A percentile compares a stretch with the other conserved stretches of the same genome.
Evolutionary conservation across 2,329 filamentous ascomycete species (phyloP).

Genomic region (Penicillium sp.): DNA sequence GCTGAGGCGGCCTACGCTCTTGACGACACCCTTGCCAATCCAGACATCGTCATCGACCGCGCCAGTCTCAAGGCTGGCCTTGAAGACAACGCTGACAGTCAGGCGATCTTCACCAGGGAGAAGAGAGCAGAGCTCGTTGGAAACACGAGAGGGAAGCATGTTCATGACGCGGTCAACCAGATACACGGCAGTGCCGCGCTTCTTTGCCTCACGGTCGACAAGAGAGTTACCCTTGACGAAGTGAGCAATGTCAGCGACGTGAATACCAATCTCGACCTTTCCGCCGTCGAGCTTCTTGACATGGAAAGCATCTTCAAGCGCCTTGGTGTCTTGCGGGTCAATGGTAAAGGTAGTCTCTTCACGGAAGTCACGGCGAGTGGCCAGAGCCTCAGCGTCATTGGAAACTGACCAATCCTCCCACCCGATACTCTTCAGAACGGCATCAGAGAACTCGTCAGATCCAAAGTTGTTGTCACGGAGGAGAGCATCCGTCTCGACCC

Average conservation of each 20-base stretch:
- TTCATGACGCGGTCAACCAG: constrained; percentile 84
- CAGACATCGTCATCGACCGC: constrained; percentile 83
- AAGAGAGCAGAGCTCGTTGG: constrained; percentile 82
- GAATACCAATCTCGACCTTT: constrained; percentile 88
- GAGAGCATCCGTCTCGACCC: constrained; percentile 95
- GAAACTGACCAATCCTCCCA: constrained; percentile 86
- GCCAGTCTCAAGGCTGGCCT: constrained; percentile 76
- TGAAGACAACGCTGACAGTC: constrained; percentile 88
- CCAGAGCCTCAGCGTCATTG: constrained; percentile 73
- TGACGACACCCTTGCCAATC: constrained; percentile 91
- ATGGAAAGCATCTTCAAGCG: constrained; percentile 89
- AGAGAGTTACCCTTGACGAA: constrained; percentile 96
- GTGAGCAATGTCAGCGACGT: constrained; percentile 91
- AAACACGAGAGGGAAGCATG: constrained; percentile 81
- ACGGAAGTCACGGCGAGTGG: constrained; percentile 82
- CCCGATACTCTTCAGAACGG: constrained; percentile 86
- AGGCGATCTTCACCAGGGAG: constrained; percentile 83
- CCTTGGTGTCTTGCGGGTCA: constrained; percentile 79
- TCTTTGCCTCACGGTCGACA: constrained; percentile 95
- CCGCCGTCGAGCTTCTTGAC: constrained; percentile 78
- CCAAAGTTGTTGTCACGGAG: constrained; percentile 98
- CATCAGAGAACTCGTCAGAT: constrained; percentile 95
- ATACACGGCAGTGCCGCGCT: constrained; percentile 93
- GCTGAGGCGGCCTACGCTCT: constrained; percentile 79
- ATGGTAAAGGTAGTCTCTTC: constrained; percentile 85